Conservation (phyloP, 2,329 filamentous ascomycete genomes). For the Colletotrichum australisinense region DNA sequence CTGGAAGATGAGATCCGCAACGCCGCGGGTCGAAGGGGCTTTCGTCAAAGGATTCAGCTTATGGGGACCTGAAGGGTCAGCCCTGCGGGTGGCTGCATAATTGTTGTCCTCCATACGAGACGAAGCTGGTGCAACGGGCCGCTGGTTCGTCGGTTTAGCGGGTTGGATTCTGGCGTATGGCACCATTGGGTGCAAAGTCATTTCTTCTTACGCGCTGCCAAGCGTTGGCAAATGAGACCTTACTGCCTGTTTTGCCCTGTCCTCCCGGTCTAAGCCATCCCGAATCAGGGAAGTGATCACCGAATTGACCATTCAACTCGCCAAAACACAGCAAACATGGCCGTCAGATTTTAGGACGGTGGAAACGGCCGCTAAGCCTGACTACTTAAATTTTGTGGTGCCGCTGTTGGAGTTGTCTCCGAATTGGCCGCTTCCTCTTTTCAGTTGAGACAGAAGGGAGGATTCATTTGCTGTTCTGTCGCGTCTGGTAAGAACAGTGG, state of each 20-base stretch:
- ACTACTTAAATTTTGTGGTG: not conserved
- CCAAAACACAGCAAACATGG: not conserved
- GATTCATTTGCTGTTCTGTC: too few relatives aligned
- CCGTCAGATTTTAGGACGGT: not conserved
- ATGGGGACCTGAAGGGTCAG: not conserved
- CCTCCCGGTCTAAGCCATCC: not conserved
- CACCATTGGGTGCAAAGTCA: not conserved
- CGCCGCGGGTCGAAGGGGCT: not conserved
- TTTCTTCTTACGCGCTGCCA: constrained; percentile 5
- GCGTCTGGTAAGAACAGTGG: not conserved
- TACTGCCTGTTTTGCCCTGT: not conserved
- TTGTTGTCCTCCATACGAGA: not conserved
- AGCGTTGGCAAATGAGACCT: not conserved
- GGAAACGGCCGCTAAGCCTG: not conserved
- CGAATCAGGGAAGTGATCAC: not conserved
- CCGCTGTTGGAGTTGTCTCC: too few relatives aligned
- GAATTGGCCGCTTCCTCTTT: not conserved
- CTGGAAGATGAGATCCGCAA: not conserved
- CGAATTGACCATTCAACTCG: not conserved
- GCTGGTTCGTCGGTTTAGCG: not conserved
- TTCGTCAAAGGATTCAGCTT: not conserved
- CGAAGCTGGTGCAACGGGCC: not conserved
- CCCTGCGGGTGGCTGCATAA: not conserved
- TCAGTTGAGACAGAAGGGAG: not conserved
- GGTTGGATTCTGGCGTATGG: not conserved